A percentile compares a stretch with the other conserved stretches of the same genome.
Evolutionary conservation across 805 yeast genomes (phyloP).

Genomic region (Metschnikowia lochheadii): DNA sequence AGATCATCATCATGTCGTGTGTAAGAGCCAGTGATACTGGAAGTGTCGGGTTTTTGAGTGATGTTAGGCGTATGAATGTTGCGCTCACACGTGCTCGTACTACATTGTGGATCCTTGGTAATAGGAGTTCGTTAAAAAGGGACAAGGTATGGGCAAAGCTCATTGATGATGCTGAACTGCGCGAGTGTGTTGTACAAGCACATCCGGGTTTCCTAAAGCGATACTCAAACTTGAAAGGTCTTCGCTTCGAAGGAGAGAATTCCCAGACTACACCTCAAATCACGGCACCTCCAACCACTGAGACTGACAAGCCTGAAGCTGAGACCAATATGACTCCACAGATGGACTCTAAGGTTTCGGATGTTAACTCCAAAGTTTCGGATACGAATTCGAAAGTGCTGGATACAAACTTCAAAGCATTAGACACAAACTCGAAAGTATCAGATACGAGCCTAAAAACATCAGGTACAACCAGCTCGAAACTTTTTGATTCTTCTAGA

Average conservation of each 20-base stretch:
- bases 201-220: conserved; percentile 33
- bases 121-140: conserved; percentile 55
- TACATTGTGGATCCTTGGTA: conserved; percentile 90
- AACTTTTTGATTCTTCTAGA: too few species aligned
- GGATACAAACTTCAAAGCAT: too few species aligned
- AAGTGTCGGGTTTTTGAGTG: conserved; percentile 83
- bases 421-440: too few species aligned
- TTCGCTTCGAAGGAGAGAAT: not conserved
- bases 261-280: not conserved
- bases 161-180: conserved; percentile 56
- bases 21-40: conserved; percentile 76
- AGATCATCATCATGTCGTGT: conserved; percentile 88
- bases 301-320: not conserved
- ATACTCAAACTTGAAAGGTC: not conserved
- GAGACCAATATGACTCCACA: not conserved
- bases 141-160: conserved; percentile 74
- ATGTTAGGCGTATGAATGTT: conserved; percentile 93
- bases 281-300: not conserved
- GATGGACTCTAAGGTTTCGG: too few species aligned
- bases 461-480: too few species aligned
- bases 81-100: conserved; percentile 92
- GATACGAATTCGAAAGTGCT: too few species aligned
- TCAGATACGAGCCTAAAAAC: too few species aligned
- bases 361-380: too few species aligned
- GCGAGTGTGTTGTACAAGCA: conserved; percentile 37